Evolutionary conservation across 2,329 filamentous ascomycete species (phyloP).

Genomic region (Exserohilum turcica): DNA sequence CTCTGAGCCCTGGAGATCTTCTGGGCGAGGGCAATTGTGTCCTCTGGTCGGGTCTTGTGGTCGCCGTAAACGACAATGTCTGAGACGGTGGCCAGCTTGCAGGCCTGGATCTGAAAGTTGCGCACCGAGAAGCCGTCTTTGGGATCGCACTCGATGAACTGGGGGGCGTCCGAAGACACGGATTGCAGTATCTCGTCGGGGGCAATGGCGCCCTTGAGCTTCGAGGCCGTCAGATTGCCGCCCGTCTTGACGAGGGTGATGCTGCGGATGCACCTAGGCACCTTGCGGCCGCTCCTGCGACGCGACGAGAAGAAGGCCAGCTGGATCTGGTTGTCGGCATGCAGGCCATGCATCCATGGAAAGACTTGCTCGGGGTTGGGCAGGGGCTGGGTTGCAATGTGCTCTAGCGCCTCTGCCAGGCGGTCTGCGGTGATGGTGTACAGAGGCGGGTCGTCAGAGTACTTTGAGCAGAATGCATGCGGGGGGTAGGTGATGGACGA

Average conservation of each 20-base stretch:
- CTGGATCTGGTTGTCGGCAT: constrained; percentile 86
- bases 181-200: constrained; percentile 76
- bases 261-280: constrained; percentile 76
- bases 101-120: constrained; percentile 95
- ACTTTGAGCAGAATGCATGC: constrained; percentile 63
- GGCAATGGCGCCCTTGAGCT: constrained; percentile 84
- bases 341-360: constrained; percentile 93
- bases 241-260: constrained; percentile 89
- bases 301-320: constrained; percentile 85
- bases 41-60: constrained; percentile 64
- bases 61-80: constrained; percentile 94
- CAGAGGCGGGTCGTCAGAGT: constrained; percentile 60
- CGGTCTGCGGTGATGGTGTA: constrained; percentile 74
- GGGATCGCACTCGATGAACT: constrained; percentile 85
- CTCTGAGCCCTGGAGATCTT: constrained; percentile 76
- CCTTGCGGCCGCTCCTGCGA: constrained; percentile 70
- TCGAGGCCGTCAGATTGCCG: constrained; percentile 73
- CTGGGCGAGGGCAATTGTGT: constrained; percentile 67
- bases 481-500: constrained; percentile 78
- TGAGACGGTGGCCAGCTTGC: constrained; percentile 84
- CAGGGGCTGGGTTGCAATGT: constrained; percentile 76
- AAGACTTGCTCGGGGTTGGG: constrained; percentile 87
- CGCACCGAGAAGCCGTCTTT: constrained; percentile 90
- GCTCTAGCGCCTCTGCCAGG: constrained; percentile 74
- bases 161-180: constrained; percentile 53